phyloP scores from a whole-genome alignment of 1,284 basidiomycete species.

The Moesziomyces antarcticus region DNA sequence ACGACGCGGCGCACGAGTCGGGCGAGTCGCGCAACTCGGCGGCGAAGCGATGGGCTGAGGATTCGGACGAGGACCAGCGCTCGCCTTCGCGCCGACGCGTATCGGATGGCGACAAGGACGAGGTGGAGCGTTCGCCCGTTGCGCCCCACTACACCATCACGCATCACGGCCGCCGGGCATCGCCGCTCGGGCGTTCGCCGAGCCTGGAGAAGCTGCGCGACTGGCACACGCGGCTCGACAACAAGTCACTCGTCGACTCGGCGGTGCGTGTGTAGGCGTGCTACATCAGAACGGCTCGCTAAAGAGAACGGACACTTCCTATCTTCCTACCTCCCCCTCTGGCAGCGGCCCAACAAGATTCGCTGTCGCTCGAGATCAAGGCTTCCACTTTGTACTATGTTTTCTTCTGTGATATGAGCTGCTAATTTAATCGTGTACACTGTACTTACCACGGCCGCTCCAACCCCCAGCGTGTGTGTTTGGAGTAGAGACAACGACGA shows the following conservation, averaged over 20 bases:
- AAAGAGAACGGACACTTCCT: too few species aligned
- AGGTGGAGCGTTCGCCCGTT: constrained; percentile 15
- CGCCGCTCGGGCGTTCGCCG: constrained; percentile 12
- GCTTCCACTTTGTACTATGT: too few species aligned
- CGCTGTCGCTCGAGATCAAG: too few species aligned
- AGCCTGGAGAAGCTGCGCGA: constrained; percentile 24
- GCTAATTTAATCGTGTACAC: too few species aligned
- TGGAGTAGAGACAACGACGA: too few species aligned
- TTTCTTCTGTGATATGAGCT: too few species aligned
- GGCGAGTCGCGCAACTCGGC: constrained; percentile 2
- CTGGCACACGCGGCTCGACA: constrained; percentile 34
- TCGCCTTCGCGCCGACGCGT: constrained; percentile 26
- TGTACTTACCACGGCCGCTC: too few species aligned
- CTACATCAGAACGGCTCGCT: neutral
- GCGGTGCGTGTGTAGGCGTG: constrained; percentile 16
- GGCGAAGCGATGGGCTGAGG: constrained; percentile 34
- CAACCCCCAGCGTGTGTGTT: too few species aligned
- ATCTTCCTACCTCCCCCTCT: too few species aligned
- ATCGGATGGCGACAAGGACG: constrained; percentile 34
- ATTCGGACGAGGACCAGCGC: constrained; percentile 22
- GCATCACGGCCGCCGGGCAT: constrained; percentile 5
- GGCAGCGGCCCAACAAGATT: too few species aligned
- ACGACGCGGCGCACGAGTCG: constrained; percentile 1
- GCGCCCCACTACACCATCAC: constrained; percentile 23
- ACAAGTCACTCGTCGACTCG: constrained; percentile 33